Evolutionary conservation across 2,329 filamentous ascomycete genomes (phyloP).

Genomic region (Tolypocladium album): DNA sequence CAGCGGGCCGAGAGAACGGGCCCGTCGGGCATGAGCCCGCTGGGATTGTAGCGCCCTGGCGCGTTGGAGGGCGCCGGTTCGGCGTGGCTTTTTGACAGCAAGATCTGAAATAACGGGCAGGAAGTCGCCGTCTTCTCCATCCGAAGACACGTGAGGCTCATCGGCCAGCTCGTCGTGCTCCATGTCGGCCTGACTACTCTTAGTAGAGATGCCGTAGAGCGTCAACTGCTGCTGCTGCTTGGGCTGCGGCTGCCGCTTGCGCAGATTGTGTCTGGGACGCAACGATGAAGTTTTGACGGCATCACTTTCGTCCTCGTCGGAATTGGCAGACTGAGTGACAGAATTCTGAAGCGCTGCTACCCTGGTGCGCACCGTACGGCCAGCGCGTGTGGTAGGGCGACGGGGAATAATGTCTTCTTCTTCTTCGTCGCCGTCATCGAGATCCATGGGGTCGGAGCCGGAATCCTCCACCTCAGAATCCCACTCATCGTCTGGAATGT

Average conservation of each 20-base stretch:
- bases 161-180: conserved; percentile 22
- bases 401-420: conserved; percentile 9
- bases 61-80: conserved; percentile 9
- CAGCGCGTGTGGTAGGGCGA: neutral
- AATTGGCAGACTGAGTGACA: neutral
- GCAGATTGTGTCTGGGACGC: conserved; percentile 10
- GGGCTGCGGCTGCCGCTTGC: conserved; percentile 11
- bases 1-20: conserved; percentile 3
- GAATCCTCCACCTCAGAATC: conserved; percentile 12
- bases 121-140: conserved; percentile 23
- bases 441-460: conserved; percentile 14
- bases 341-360: conserved; percentile 6
- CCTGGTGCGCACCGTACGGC: conserved; percentile 14
- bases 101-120: conserved; percentile 27
- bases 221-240: neutral
- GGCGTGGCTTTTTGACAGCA: conserved; percentile 11
- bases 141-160: conserved; percentile 15
- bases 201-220: conserved; percentile 13
- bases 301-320: conserved; percentile 8
- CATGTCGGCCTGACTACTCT: conserved; percentile 11
- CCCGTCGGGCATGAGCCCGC: conserved; percentile 6
- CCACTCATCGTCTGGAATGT: conserved; percentile 15
- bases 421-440: conserved; percentile 14
- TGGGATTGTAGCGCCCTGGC: conserved; percentile 9
- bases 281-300: conserved; percentile 3